A percentile compares a stretch with the other conserved stretches of the same genome.
These are phyloP conservation scores for Triticum dicoccoides DNA, from an alignment of 176 grass and related monocot species.

Conservation along the genomic window DNA sequence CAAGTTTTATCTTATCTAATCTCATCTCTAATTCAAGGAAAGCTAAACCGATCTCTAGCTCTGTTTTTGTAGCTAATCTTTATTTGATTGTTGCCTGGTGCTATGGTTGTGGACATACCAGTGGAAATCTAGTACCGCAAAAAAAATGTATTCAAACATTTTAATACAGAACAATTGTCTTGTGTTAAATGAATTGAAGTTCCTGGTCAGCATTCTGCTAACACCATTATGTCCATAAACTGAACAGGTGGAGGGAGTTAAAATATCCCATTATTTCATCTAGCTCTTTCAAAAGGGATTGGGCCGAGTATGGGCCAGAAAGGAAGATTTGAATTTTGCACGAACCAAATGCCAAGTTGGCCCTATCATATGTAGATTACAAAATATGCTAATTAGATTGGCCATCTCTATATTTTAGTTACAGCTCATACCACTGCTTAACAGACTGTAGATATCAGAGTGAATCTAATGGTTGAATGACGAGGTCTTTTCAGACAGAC, in stretches of 20 bases:
- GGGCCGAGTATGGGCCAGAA: not conserved
- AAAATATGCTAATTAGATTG: constrained; percentile 25
- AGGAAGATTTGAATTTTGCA: constrained; percentile 4
- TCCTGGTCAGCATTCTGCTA: not conserved
- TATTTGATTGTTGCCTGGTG: not conserved
- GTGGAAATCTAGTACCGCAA: not conserved
- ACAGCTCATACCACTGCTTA: not conserved
- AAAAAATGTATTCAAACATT: not conserved
- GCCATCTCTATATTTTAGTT: not conserved
- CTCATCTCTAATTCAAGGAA: not conserved
- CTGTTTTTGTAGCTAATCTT: not conserved
- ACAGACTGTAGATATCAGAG: constrained; percentile 7
- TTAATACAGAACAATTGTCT: not conserved
- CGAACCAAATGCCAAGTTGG: not conserved
- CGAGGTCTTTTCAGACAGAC: not conserved
- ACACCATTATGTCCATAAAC: not conserved
- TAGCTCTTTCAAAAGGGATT: not conserved
- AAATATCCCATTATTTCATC: not conserved
- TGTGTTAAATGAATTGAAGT: constrained; percentile 20
- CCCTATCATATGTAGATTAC: not conserved
- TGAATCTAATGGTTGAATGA: not conserved
- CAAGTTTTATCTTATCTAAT: not conserved
- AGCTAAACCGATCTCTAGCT: not conserved
- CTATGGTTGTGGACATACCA: not conserved
- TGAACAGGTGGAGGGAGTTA: not conserved